Evolutionary conservation across 345 rosid genomes (phyloP), one percentile per base, ranked within the genome.

Genomic region (Ailanthus altissimus): DNA sequence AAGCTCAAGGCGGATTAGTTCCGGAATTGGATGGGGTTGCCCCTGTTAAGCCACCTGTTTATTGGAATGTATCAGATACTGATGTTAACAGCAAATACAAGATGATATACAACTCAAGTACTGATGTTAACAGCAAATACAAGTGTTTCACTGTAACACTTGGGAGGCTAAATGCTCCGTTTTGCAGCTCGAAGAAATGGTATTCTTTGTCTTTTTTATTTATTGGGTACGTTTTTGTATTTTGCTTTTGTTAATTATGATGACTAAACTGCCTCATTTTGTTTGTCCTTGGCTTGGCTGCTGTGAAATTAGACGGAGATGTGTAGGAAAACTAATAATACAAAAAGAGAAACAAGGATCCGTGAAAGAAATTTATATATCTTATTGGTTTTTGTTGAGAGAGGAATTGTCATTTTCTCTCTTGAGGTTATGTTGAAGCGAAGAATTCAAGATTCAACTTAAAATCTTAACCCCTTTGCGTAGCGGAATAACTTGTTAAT

Each of bases 111-210:
- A n/a, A n/a, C n/a, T n/a, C n/a, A n/a, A n/a, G n/a, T n/a, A n/a
- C n/a, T n/a, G n/a, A n/a, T n/a, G n/a, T n/a, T n/a, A n/a, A n/a
- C n/a, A n/a, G n/a, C n/a, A n/a, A n/a, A n/a, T n/a, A n/a, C n/a
- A n/a, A n/a, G n/a, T n/a, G n/a, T 95, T 86, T 73, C 83, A 80
- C 64, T 79, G 84, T 73, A 74, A 68, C 26, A 80, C 89, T 61
- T 95, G 94, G 91, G 91, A 87, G 81, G 84, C 90, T 15, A 80
- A 84, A 67, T 89, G 89, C 77, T 89, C 96, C 32, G 71, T 88
- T 75, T 73, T 69, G 76, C 89, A 95, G 89, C 92, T 95, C 11
- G 97, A 95, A 65, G 98, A 90, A 86, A 79, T 91, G 97, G 97
- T 92, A 56, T 20, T 54, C 28, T 32, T 67, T 56, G 49, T 75